A percentile compares a stretch with the other conserved stretches of the same genome.
Conservation (phyloP, 2,329 filamentous ascomycete genomes). For the Colletotrichum tabaci region DNA sequence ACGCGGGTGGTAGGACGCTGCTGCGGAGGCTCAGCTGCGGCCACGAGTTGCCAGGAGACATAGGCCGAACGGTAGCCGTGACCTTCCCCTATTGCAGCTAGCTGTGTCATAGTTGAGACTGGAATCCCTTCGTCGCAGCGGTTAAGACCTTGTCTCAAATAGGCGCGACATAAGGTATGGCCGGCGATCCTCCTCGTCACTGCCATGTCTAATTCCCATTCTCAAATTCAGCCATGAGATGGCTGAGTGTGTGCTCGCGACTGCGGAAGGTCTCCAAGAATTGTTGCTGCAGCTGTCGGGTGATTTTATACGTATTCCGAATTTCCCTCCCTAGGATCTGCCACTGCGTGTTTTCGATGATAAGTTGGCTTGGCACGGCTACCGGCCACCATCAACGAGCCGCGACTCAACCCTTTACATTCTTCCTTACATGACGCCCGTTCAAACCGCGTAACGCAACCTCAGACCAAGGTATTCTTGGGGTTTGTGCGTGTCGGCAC, state of each 20-base stretch:
- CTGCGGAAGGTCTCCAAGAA: background rate
- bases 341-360: slow-evolving; percentile 3
- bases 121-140: slow-evolving; percentile 25
- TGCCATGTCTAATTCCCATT: slow-evolving; percentile 1
- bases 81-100: background rate
- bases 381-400: slow-evolving; percentile 11
- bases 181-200: slow-evolving; percentile 11
- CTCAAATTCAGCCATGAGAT: slow-evolving; percentile 29
- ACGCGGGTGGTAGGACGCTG: background rate
- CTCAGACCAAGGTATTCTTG: slow-evolving; percentile 1
- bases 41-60: background rate
- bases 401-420: slow-evolving; percentile 16
- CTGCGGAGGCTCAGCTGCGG: background rate
- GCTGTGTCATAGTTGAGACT: background rate
- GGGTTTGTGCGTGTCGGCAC: slow-evolving; percentile 13
- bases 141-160: slow-evolving; percentile 25
- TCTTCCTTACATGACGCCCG: slow-evolving; percentile 6
- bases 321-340: slow-evolving; percentile 10
- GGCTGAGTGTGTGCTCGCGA: background rate
- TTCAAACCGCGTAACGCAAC: background rate
- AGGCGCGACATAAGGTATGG: slow-evolving; percentile 5
- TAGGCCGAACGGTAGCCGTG: slow-evolving; percentile 1
- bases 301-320: background rate
- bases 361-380: slow-evolving; percentile 2
- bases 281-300: background rate